phyloP scores from a whole-genome alignment of 306 rosid genomes.

The Parietaria judaica region DNA sequence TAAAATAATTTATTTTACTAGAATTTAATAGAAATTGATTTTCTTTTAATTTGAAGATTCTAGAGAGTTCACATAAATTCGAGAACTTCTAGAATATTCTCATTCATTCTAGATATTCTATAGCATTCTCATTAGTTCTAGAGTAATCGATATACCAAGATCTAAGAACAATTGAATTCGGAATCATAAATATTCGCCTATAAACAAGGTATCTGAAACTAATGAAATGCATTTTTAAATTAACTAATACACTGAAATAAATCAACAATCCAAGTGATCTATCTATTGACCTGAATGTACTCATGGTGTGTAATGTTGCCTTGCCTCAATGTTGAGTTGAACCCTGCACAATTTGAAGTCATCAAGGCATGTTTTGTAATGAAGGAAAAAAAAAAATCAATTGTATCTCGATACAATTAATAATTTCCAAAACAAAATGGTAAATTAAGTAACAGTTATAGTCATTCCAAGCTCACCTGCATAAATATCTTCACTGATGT shows the following conservation, averaged over 20 bases:
- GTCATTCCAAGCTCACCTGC: slow-evolving; percentile 42
- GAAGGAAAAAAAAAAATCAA: not conserved
- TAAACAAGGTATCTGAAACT: too few relatives aligned
- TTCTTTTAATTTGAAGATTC: too few relatives aligned
- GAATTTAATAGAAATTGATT: too few relatives aligned
- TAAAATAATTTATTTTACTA: too few relatives aligned
- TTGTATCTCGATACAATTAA: slow-evolving; percentile 1
- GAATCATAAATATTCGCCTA: too few relatives aligned
- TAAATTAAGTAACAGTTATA: not conserved
- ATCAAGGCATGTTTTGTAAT: slow-evolving; percentile 2
- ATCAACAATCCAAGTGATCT: slow-evolving; percentile 12
- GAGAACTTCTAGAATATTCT: too few relatives aligned
- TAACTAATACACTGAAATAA: slow-evolving; percentile 1
- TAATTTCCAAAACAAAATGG: not conserved
- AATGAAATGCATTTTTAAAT: too few relatives aligned
- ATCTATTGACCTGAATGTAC: slow-evolving; percentile 68
- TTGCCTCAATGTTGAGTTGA: slow-evolving; percentile 92
- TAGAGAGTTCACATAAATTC: too few relatives aligned
- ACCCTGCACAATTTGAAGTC: slow-evolving; percentile 46
- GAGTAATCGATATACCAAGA: too few relatives aligned
- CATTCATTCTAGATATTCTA: too few relatives aligned
- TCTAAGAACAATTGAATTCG: too few relatives aligned
- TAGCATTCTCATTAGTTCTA: too few relatives aligned
- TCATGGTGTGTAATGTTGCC: slow-evolving; percentile 95
- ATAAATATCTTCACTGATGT: slow-evolving; percentile 94